These are phyloP conservation scores for Babesia microti DNA, from an alignment of 169 alveolate species.

Conservation along the genomic window DNA sequence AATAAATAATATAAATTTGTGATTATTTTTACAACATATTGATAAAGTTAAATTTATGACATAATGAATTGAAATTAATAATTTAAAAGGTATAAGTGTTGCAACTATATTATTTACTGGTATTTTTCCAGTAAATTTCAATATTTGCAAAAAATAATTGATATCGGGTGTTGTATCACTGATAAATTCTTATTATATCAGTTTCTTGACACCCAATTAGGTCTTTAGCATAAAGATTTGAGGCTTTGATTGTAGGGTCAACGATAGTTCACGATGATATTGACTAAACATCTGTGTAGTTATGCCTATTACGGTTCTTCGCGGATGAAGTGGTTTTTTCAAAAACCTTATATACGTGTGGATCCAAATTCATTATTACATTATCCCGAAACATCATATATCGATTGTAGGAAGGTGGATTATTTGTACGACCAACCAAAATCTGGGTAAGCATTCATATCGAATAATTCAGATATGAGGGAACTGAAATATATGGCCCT, in stretches of 20 bases:
- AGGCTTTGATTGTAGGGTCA: not conserved
- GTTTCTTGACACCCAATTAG: not conserved
- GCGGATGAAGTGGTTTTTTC: constrained; percentile 38
- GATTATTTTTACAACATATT: no score
- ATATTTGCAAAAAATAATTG: constrained; percentile 1
- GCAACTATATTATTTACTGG: no score
- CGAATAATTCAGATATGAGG: constrained; percentile 35
- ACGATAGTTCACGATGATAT: not conserved
- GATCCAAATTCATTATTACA: constrained; percentile 23
- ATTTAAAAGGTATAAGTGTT: no score
- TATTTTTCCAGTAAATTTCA: constrained; percentile 1
- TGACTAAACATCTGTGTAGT: constrained; percentile 1
- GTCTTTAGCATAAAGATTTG: not conserved
- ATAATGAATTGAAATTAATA: no score
- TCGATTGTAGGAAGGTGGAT: constrained; percentile 24
- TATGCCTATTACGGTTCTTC: constrained; percentile 45
- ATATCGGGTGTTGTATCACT: not conserved
- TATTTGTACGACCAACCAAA: constrained; percentile 35
- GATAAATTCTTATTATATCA: not conserved
- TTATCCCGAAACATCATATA: constrained; percentile 32
- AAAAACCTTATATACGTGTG: constrained; percentile 35
- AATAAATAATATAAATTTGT: no score
- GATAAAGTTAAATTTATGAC: no score
- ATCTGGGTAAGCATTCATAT: constrained; percentile 13
- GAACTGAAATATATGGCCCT: constrained; percentile 55